Evolutionary conservation across 352 stramenopile species (phyloP), one percentile per base, ranked within the genome.

Genomic region (Phytophthora parvispora): DNA sequence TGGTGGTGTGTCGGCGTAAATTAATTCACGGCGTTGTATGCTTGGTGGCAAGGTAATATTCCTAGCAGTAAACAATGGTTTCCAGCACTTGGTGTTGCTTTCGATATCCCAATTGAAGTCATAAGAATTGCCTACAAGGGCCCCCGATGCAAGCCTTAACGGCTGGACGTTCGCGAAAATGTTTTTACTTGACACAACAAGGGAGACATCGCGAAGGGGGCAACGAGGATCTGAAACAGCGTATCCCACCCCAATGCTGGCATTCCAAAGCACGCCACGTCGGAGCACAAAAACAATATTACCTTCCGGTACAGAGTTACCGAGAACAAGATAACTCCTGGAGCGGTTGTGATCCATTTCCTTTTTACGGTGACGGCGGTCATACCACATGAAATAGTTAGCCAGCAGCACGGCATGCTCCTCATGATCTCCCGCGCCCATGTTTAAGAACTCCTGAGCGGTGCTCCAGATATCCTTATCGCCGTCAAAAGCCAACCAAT

Each of bases 341-440:
- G 43, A 28, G 15, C 12, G 10, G 22, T 66, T 57, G 6, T 54
- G 45, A 6, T 57, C 28, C 52, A 71, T 75, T 16, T 59, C 29
- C 12, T 79, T 67, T 25, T 77, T 69, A 25, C 76, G 80, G 16
- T 61, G 38, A 25, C 55, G 66, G 27, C 60, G 69, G 42, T 97
- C 87, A n/a, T 98, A 76, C 78, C 93, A 97, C 28, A 87, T 72
- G 52, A 98, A 92, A 40, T 87, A 98, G 51, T 98, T 98, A 49
- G 88, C 92, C 22, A 99, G 74, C 52, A 99, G 65, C 55, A 98
- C 80, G 2, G 94, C 93, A 66, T 98, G 96, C 58, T 99, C 97
- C 54, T 98, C 86, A 51, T 83, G 81, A 64, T 98, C 93, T 13
- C 93, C 95, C 7, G 88, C 90, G 16, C 94, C 82, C 52, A 98